Base-by-base conservation (phyloP, 805 yeast genomes). In the Suhomyces sp. region DNA sequence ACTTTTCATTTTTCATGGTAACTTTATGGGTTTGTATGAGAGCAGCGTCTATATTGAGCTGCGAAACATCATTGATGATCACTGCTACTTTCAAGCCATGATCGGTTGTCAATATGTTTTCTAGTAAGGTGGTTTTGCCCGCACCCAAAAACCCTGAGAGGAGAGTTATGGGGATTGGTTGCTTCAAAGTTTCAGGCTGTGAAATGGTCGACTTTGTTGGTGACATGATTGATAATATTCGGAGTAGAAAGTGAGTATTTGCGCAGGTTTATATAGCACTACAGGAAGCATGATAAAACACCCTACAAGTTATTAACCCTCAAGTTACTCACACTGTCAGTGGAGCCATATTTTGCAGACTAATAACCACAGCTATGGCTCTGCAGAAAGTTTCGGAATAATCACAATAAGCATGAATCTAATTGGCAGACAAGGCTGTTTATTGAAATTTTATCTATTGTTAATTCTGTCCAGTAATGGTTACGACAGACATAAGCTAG, bases 61-160 rank as follows among this genome's bases (percentile, higher is more conserved):
- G 62, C 6, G 80, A 72, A 61, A 77, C 66, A 58, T 77, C 81
- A 55, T 77, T 77, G 55, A 77, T 71, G 51, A 77, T 72, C 2
- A 76, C 79, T 2, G 81, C 81, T 46, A 77, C 65, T 52, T 67
- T 73, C 21, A 63, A 53, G 0, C 78, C 78, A 60, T 75, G 79
- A 13, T 68, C 54, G 5, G 67, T 59, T 3, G 69, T 73, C 27
- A 77, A 60, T 37, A 77, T 76, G 40, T 69, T 64, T 53, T 77
- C 77, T n/a, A 77, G 61, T 6, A 77, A 60, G 2, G 81, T 77
- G 9, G 81, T 77, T 56, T 77, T 77, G 1, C 81, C 81, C 12
- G 76, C 63, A 4, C 80, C 80, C 19, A 77, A 59, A 52, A 77
- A 76, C 1, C 80, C 81, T 4, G 80, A 76, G 25, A 77, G 61